Conservation (phyloP, 306 rosid genomes). For the Casuarina cunninghamiana region DNA sequence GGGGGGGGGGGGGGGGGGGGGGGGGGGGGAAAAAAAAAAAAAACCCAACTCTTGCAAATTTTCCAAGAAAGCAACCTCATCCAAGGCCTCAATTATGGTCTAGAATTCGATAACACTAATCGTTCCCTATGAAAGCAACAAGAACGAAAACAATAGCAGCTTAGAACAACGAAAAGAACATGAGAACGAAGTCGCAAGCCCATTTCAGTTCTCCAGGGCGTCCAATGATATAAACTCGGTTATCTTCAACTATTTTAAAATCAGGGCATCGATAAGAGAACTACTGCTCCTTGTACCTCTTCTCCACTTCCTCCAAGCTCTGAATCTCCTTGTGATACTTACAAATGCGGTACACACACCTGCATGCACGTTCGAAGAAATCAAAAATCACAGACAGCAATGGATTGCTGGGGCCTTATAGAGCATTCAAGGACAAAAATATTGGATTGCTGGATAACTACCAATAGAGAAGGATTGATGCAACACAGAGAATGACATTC, state of each 20-base stretch:
- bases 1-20: no score
- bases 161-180: conserved; percentile 2
- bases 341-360: conserved; percentile 72
- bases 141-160: neutral
- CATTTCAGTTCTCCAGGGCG: neutral
- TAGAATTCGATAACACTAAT: neutral
- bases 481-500: conserved; percentile 75
- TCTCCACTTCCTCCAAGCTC: conserved; percentile 84
- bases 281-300: conserved; percentile 73
- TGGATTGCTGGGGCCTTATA: conserved; percentile 7
- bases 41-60: neutral
- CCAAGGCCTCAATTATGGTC: neutral
- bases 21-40: no score
- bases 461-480: conserved; percentile 89
- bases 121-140: neutral
- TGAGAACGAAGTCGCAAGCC: neutral
- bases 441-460: conserved; percentile 30
- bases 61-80: neutral
- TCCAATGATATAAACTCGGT: neutral
- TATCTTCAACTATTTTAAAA: conserved; percentile 25
- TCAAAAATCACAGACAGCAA: conserved; percentile 6
- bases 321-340: conserved; percentile 76
- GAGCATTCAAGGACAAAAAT: conserved; percentile 2
- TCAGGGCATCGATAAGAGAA: conserved; percentile 13
- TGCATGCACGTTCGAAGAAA: conserved; percentile 40